Evolutionary conservation across 306 rosid genomes (phyloP), one percentile per base, ranked within the genome.

Genomic region (Sechiopsis laciniata): DNA sequence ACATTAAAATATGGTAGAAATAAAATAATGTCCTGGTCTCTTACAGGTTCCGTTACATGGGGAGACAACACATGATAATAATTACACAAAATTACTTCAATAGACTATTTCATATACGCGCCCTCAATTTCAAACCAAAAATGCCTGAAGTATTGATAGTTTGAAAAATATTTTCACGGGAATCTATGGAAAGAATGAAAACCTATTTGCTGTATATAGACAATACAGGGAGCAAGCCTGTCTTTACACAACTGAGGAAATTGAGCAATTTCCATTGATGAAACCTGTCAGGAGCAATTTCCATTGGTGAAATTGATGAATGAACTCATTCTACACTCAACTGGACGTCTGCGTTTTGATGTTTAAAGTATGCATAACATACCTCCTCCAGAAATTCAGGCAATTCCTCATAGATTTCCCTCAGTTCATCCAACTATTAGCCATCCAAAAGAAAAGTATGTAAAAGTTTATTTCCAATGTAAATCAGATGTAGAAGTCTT

Each of bases 351-450:
- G 55, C 68, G 24, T 62, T 72, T 71, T 45, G 16, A 46, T 57
- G 58, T 74, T 74, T 61, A 72, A 78, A 51, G 76, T 53, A 71
- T 76, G 71, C 80, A 81, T 60, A 42, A 74, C 57, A 63, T 56
- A 94, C 98, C 96, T 94, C 83, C 75, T 89, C 90, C 70, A 94
- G 83, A 81, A 94, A 94, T 78, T 89, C 95, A 14, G 98, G 98
- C 83, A 94, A 81, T 83, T 87, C 91, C 84, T 94, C 98, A 3
- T 89, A 94, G 83, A 94, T 90, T 79, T 89, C 91, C 88, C 98
- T 90, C 84, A 94, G 88, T 81, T 94, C 98, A 76, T 94, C 98
- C 88, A 94, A 89, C 98, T 93, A 74, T 64, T 73, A 20, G 40
- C 21, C 56, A 50, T 42, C 21, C 73, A 76, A 22, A 71, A 76